Conservation (phyloP, 176 grass and related monocot genomes). For the Oryza longistaminata region DNA sequence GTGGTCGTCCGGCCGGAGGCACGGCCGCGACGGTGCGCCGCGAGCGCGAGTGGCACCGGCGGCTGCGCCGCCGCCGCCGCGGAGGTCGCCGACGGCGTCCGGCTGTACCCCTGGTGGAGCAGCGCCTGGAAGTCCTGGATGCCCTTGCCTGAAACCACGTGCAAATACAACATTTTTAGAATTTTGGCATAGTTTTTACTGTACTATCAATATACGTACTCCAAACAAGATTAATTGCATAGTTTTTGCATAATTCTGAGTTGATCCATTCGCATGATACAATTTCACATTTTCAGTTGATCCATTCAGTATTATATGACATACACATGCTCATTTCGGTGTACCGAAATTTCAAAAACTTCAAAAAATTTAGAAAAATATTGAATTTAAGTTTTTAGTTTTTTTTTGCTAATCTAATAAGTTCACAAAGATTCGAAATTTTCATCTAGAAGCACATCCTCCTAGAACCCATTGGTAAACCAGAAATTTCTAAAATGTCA, state of each 20-base stretch:
- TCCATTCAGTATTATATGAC: background rate
- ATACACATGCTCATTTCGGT: too few species aligned
- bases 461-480: background rate
- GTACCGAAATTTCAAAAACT: too few species aligned
- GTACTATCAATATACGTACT: background rate
- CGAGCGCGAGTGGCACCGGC: slow-evolving; percentile 25
- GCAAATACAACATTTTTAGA: background rate
- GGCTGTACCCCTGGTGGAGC: slow-evolving; percentile 63
- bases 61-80: background rate
- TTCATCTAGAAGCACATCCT: background rate
- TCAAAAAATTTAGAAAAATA: too few species aligned
- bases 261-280: background rate
- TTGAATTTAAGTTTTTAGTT: too few species aligned
- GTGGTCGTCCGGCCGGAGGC: slow-evolving; percentile 33
- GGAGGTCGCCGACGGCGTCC: background rate
- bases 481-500: background rate
- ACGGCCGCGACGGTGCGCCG: slow-evolving; percentile 38
- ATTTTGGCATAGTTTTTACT: background rate
- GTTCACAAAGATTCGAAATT: background rate
- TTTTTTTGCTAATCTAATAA: too few species aligned
- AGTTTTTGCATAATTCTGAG: background rate
- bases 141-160: slow-evolving; percentile 49
- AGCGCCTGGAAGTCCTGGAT: slow-evolving; percentile 81
- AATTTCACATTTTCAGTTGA: background rate
- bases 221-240: background rate